Base-by-base conservation (phyloP, 352 stramenopile genomes). In the Pelagophyceae sp. region DNA sequence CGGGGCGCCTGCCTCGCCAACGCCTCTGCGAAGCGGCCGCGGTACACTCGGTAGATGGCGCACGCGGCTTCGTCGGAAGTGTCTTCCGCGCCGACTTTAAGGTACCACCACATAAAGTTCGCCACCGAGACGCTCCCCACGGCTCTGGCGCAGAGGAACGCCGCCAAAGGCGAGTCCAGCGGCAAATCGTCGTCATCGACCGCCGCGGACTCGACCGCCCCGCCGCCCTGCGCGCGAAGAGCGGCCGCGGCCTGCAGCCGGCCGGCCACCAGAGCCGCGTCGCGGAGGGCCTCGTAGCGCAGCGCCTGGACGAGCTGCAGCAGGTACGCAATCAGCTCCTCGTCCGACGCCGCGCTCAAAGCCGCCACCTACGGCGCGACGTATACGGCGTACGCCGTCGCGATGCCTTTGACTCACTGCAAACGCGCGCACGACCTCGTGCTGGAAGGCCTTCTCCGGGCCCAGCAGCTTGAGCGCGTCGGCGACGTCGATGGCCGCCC, bases 271-370 rank as follows among this genome's bases (percentile, higher is more conserved):
- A 71, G 61, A 2, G 29, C 33, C 29, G 61, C 29, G 31, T 71
- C 51, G 19, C 38, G 79, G 70, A 50, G 71, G 76, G 83, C 85
- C 85, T 96, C 91, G 79, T 95, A 96, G 38, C 97, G 94, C 50
- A 99, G 82, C 1, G 95, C 96, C 84, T 99, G 96, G 27, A 99
- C 96, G 17, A 99, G 85, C 82, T 99, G 97, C 27, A 99, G 83
- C 31, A 99, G 80, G 82, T 98, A 99, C 33, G 98, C 89, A 29
- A 94, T 88, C 3, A 99, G 84, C 77, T 99, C 95, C 79, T 98
- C 95, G 82, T 99, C 97, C 61, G 94, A 96, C 32, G 95, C 94
- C 32, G 89, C 87, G 17, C 88, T 88, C 0, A 99, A 86, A 3
- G 94, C 97, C 61, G 96, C 93, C 23, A 99, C n/a, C n/a, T n/a